These are phyloP conservation scores for Ramularia collo-cygni DNA, from an alignment of 2,329 filamentous ascomycete genomes.

Conservation along the genomic window DNA sequence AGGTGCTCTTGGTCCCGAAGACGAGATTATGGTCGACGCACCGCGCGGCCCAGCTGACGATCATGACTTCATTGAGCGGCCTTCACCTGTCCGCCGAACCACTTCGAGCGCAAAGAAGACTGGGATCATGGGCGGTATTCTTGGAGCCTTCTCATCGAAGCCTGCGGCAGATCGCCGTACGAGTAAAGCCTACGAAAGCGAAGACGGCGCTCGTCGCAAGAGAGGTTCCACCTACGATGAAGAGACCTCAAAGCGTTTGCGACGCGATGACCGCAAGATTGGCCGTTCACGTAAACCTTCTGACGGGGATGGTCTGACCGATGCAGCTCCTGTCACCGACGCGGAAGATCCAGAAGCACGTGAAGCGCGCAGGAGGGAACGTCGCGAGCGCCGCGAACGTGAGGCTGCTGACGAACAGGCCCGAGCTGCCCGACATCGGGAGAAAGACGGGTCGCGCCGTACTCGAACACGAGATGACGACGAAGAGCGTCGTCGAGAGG, in stretches of 20 bases:
- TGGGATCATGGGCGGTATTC: conserved; percentile 53
- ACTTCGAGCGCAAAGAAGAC: conserved; percentile 53
- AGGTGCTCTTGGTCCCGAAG: conserved; percentile 34
- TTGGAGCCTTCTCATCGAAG: conserved; percentile 34
- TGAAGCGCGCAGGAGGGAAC: conserved; percentile 31
- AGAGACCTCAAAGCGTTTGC: conserved; percentile 29
- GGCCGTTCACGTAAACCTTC: conserved; percentile 25
- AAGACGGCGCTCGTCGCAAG: conserved; percentile 28
- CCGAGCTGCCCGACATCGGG: conserved; percentile 20
- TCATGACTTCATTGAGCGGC: conserved; percentile 48
- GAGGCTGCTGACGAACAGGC: conserved; percentile 36
- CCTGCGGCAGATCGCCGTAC: conserved; percentile 23
- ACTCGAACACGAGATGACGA: conserved; percentile 25
- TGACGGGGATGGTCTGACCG: conserved; percentile 23
- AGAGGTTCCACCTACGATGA: conserved; percentile 28
- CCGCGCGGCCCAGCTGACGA: conserved; percentile 37
- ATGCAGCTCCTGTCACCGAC: conserved; percentile 24
- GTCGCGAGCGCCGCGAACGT: conserved; percentile 28
- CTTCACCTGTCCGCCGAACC: conserved; percentile 50
- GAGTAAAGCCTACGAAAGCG: conserved; percentile 30
- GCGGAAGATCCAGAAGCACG: conserved; percentile 25
- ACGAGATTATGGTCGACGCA: conserved; percentile 36
- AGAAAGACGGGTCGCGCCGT: conserved; percentile 22
- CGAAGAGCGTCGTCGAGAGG: conserved; percentile 23
- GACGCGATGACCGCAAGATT: conserved; percentile 32